Conservation (phyloP, 352 stramenopile genomes). For the Phytophthora lateralis region DNA sequence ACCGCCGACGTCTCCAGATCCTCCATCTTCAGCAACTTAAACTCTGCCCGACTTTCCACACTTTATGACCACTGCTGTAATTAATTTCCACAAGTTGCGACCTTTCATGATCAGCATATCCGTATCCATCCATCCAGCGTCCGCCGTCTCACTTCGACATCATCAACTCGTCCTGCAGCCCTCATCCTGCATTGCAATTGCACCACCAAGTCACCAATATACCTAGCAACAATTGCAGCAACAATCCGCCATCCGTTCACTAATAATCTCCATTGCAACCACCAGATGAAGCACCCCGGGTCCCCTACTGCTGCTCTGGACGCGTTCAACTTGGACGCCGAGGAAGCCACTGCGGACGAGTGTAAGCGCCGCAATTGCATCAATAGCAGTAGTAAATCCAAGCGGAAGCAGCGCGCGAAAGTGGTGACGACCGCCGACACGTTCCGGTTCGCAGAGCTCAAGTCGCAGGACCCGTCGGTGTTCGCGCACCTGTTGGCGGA, state of each 20-base stretch:
- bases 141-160: not conserved
- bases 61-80: not conserved
- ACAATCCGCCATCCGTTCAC: not conserved
- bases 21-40: conserved; percentile 41
- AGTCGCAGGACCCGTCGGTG: conserved; percentile 23
- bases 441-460: conserved; percentile 21
- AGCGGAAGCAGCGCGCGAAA: conserved; percentile 8
- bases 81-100: conserved; percentile 5
- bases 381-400: not conserved
- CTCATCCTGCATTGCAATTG: conserved; percentile 17
- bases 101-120: conserved; percentile 29
- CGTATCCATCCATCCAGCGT: conserved; percentile 6
- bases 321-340: conserved; percentile 12
- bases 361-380: conserved; percentile 13
- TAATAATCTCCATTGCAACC: not conserved
- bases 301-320: conserved; percentile 5
- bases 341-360: conserved; percentile 2
- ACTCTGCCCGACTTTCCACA: not conserved
- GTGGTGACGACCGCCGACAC: conserved; percentile 3
- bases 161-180: not conserved
- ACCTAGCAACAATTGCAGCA: not conserved
- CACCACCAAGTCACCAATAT: not conserved
- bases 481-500: conserved; percentile 34
- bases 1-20: conserved; percentile 65
- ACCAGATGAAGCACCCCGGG: conserved; percentile 14